Base-by-base conservation (phyloP, 2,329 filamentous ascomycete genomes). In the Ceratocystis smalleyi region DNA sequence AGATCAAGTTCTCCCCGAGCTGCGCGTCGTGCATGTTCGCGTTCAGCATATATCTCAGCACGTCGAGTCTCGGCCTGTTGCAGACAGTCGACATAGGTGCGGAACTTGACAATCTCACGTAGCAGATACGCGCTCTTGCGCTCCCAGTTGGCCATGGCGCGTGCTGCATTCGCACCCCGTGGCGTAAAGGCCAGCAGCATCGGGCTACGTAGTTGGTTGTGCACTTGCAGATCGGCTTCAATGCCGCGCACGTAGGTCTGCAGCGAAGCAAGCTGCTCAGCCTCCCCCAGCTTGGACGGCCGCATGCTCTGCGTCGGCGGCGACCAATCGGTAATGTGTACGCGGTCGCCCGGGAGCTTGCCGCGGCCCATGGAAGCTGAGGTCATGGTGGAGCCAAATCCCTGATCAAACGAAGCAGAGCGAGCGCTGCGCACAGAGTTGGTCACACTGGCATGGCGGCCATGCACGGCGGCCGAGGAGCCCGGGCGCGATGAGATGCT, bases 71-170 rank as follows among this genome's bases (percentile, higher is more conserved):
- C 83, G 0, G 91, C 91, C 45, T 83, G 82, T 65, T 84, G 80
- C 61, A 99, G 77, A 43, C 84, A 86, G 73, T 97, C 94, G 69
- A 96, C 91, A 71, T 97, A 99, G 0, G 91, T 97, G 67, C 87
- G 81, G 76, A 96, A 97, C 75, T 97, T 97, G 74, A 97, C 91
- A 73, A 95, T 96, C 76, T 99, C 94, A 43, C 89, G 81, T 12
- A 97, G 79, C 49, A 99, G 77, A 72, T 97, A 96, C 35, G 89
- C 86, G 64, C 89, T 95, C 77, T 97, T 97, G 71, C 88, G 85
- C 77, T 99, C 91, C 92, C 94, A 99, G 74, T 99, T 99, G 22
- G 86, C 81, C 88, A 97, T 92, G 17, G 92, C 90, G 74, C 88
- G 91, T 67, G 78, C 78, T 17, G 86, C 83, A 71, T 97, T 97